These are phyloP conservation scores for Nannochloropsis salina DNA, from an alignment of 108 stramenopile species.

Conservation along the genomic window DNA sequence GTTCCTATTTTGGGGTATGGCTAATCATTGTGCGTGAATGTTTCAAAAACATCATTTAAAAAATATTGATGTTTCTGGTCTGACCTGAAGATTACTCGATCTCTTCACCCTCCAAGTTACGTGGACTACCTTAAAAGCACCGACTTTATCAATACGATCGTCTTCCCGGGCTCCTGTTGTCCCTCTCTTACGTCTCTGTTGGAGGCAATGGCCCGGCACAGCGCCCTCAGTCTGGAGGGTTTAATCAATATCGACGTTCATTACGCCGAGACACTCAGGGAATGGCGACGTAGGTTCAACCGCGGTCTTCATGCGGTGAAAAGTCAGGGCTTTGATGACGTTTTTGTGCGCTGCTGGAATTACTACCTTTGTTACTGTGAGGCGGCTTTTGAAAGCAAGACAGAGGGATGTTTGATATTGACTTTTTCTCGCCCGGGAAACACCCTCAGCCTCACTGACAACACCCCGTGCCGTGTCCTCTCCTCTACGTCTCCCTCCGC, in stretches of 20 bases:
- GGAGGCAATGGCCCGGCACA: conserved; percentile 67
- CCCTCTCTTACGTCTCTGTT: conserved; percentile 79
- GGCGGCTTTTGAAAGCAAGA: conserved; percentile 68
- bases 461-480: background rate
- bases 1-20: background rate
- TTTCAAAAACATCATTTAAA: too few relatives aligned
- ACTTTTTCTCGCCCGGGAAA: conserved; percentile 53
- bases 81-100: too few relatives aligned
- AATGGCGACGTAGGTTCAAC: conserved; percentile 83
- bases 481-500: background rate
- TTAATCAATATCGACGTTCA: conserved; percentile 85
- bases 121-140: conserved; percentile 71
- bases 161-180: conserved; percentile 87
- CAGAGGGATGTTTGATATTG: conserved; percentile 47
- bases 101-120: conserved; percentile 33
- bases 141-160: conserved; percentile 92
- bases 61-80: too few relatives aligned
- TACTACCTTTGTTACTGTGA: conserved; percentile 93
- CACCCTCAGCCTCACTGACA: background rate
- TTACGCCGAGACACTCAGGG: conserved; percentile 85
- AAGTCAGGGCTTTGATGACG: conserved; percentile 82
- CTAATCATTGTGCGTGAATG: too few relatives aligned
- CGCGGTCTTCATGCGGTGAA: conserved; percentile 49
- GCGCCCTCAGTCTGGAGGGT: conserved; percentile 70
- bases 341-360: conserved; percentile 86